Evolutionary conservation across 148 eudicot species (phyloP).

Genomic region (Spergularia marina): DNA sequence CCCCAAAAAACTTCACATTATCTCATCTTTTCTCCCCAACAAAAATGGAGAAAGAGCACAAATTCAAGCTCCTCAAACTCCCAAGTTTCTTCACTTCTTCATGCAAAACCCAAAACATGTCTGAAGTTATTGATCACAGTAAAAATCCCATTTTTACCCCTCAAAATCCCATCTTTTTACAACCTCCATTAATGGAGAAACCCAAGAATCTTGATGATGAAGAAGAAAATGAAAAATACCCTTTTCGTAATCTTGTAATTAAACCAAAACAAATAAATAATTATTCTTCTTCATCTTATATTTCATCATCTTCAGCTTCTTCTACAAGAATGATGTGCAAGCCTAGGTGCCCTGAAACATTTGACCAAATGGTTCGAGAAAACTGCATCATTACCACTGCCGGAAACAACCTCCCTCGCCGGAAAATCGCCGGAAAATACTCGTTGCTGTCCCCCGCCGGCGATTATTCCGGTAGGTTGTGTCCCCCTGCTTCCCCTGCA

Average conservation of each 20-base stretch:
- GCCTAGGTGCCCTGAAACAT: constrained; percentile 39
- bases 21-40: constrained; percentile 22
- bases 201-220: neutral
- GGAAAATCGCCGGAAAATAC: constrained; percentile 36
- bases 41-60: constrained; percentile 42
- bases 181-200: constrained; percentile 27
- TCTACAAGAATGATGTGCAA: constrained; percentile 32
- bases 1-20: constrained; percentile 16
- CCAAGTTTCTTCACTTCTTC: constrained; percentile 43
- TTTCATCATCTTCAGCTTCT: constrained; percentile 6
- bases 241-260: constrained; percentile 13
- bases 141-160: constrained; percentile 34
- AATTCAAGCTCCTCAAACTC: constrained; percentile 37
- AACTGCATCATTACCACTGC: constrained; percentile 21
- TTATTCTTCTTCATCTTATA: neutral
- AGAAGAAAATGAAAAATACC: neutral
- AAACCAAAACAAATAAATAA: constrained; percentile 14
- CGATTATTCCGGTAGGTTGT: constrained; percentile 24
- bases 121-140: constrained; percentile 34
- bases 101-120: constrained; percentile 40
- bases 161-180: constrained; percentile 21
- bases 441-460: constrained; percentile 20
- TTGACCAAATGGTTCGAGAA: constrained; percentile 35
- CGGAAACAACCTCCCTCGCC: constrained; percentile 24
- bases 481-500: constrained; percentile 55